A percentile compares a stretch with the other conserved stretches of the same genome.
These are phyloP conservation scores for Artemisia argyi DNA, from an alignment of 129 eudicot species.

Conservation along the genomic window DNA sequence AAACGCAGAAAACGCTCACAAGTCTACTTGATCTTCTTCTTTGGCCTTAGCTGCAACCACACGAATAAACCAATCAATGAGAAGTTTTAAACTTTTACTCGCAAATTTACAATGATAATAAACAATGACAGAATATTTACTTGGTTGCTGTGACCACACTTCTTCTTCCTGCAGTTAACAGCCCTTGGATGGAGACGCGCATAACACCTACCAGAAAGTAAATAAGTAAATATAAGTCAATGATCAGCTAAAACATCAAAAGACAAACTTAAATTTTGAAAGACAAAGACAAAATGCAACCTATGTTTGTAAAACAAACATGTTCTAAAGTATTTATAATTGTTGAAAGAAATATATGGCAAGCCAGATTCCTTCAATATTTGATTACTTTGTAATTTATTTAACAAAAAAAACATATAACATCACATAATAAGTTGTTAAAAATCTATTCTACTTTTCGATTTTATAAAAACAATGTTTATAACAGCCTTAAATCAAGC, in stretches of 20 bases:
- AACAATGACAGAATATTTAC: neutral
- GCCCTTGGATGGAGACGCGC: constrained; percentile 31
- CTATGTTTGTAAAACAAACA: too few relatives aligned
- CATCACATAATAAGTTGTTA: too few relatives aligned
- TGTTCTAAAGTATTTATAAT: too few relatives aligned
- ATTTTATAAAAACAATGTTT: too few relatives aligned
- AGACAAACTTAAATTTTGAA: neutral
- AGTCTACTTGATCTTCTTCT: constrained; percentile 12
- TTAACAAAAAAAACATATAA: too few relatives aligned
- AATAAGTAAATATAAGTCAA: neutral
- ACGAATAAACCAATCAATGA: neutral
- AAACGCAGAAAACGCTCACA: too few relatives aligned
- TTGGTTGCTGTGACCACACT: constrained; percentile 29
- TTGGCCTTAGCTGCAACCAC: constrained; percentile 16
- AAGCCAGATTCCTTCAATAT: too few relatives aligned
- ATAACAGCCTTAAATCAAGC: too few relatives aligned
- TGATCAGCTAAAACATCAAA: neutral
- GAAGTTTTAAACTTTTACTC: neutral
- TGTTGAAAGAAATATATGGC: too few relatives aligned
- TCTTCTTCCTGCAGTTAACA: constrained; percentile 26
- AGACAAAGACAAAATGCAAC: too few relatives aligned
- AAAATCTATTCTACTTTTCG: too few relatives aligned
- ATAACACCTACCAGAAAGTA: constrained; percentile 12
- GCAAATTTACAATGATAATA: neutral
- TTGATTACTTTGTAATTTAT: too few relatives aligned